Evolutionary conservation across 345 rosid species (phyloP), one percentile per base, ranked within the genome.

Genomic region (Lepidium sativum): DNA sequence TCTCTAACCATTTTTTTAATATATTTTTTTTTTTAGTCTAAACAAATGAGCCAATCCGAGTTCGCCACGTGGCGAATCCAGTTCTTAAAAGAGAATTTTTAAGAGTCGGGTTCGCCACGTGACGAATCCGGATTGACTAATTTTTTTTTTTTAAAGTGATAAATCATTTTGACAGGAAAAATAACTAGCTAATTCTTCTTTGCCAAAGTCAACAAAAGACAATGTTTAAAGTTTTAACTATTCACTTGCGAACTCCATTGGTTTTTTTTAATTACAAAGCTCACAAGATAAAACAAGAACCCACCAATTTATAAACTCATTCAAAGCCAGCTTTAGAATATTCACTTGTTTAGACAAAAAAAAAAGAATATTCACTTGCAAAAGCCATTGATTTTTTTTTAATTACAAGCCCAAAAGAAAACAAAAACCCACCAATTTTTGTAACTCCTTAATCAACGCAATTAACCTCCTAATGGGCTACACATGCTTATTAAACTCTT

Each of bases 401-500:
- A 73, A 67, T 60, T 73, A 73, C 72, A 73, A 53, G 9, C 56
- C 5, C 54, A 57, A 2, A 23, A 31, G 14, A 48, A 23, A 38
- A 58, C 31, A 40, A 64, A 51, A 53, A 8, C 33, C 67, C 76
- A 58, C 54, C 71, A 50, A 71, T 64, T 39, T n/a, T 50, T 21
- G 3, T 10, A 64, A 58, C 23, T 16, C 35, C 20, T 25, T 66
- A 20, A 60, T 39, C 32, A 29, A 47, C 35, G 39, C 56, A 54
- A 27, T 73, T 60, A 73, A 60, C 13, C 58, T 45, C 59, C 77
- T 73, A 73, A 60, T 15, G 77, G 67, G 35, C 77, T 72, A 72
- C 67, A 58, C 34, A 72, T 57, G 54, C 65, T 65, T 17, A 58
- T 60, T 47, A 60, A 67, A 54, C 68, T 60, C 58, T 67, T 73